Percentiles rank a stretch among this genome's conserved stretches.
These are phyloP conservation scores for Pestalotiopsis sp. DNA, from an alignment of 2,329 filamentous ascomycete genomes.

Conservation along the genomic window DNA sequence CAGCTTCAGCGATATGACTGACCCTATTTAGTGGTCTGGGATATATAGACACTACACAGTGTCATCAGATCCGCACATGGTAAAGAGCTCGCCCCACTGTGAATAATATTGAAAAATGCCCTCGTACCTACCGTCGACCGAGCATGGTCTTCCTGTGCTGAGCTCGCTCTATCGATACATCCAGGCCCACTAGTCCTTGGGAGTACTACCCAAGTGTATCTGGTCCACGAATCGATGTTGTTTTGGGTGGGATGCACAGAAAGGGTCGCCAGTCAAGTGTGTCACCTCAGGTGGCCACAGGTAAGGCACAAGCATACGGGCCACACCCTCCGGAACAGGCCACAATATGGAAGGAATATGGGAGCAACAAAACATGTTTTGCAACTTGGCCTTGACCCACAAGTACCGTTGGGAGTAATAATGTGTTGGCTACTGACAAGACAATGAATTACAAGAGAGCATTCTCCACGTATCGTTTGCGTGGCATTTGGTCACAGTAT, in stretches of 20 bases:
- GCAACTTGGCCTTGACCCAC: not conserved
- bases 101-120: no score
- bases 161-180: conserved; percentile 3
- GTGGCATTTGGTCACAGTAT: not conserved
- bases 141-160: not conserved
- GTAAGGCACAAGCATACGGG: conserved; percentile 1
- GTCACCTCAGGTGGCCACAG: conserved; percentile 3
- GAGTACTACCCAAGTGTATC: not conserved
- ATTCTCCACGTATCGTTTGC: not conserved
- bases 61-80: no score
- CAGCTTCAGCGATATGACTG: no score
- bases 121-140: not conserved
- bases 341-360: not conserved
- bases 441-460: not conserved
- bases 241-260: conserved; percentile 8
- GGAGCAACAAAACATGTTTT: not conserved
- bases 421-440: not conserved
- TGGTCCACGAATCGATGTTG: conserved; percentile 11
- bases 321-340: not conserved
- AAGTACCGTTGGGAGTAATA: not conserved
- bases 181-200: not conserved
- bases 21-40: no score
- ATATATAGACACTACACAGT: no score
- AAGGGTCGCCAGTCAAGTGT: not conserved
- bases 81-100: no score